Evolutionary conservation across 805 yeast genomes (phyloP), one percentile per base, ranked within the genome.

Genomic region (Spathaspora arborariae): DNA sequence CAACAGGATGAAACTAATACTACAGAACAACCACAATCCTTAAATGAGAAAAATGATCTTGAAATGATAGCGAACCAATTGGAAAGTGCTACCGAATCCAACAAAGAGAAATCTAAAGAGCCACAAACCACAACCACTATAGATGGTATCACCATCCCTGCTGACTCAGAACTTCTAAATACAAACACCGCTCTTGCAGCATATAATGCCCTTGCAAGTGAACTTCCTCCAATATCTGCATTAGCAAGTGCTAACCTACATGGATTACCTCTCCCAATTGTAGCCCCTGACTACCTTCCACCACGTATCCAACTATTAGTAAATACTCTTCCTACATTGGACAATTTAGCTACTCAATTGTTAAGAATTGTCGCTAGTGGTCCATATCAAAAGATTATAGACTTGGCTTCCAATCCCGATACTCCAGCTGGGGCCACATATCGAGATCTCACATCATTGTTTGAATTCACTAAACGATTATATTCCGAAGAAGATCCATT

Each of bases 321-420:
- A 45, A 82, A 84, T 54, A 77, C 90, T 0, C 65, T 90, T 37
- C 91, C 95, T 0, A 78, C 88, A 1, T 66, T 91, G 49, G 96
- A 90, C 58, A 88, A 88, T 54, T 72, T 91, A 45, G 81, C 96
- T 0, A 79, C 90, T 1, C 97, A 91, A 60, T 70, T 91, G 16
- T 69, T 91, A 45, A 73, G 94, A 51, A 72, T 84, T 2, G 79
- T 90, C 34, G 85, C 88, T 7, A 74, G 79, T 20, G 85, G 85
- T 4, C 85, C 95, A 3, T 85, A 85, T 57, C 88, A 87, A 56
- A 87, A 85, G 42, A 79, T 88, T 7, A 72, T 88, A 54, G 83
- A 81, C 39, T 69, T 86, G 33, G 88, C 88, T 1, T 78, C 89
- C 34, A 79, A 74, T 53, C 78, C 77, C 41, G 86, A 78, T 53